Percentiles rank a stretch among this genome's conserved stretches.
Evolutionary conservation across 345 rosid genomes (phyloP).

Genomic region (Hirschfeldia incana): DNA sequence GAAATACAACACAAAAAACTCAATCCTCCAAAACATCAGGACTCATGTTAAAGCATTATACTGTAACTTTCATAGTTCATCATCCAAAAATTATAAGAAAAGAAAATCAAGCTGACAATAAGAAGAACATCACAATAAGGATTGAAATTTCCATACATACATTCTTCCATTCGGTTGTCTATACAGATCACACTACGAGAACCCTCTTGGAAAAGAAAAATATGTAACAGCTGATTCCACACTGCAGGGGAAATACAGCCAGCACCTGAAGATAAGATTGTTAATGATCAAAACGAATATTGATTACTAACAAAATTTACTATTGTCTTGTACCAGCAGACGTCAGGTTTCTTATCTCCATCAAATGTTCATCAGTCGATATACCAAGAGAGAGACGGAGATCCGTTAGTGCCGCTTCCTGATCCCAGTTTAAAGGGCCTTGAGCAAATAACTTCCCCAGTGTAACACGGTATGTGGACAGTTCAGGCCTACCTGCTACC

Average conservation of each 20-base stretch:
- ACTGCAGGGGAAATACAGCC: conserved; percentile 30
- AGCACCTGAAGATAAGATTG: conserved; percentile 35
- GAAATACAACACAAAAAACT: neutral
- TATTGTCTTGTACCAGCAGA: conserved; percentile 46
- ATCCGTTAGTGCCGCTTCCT: conserved; percentile 72
- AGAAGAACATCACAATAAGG: conserved; percentile 3
- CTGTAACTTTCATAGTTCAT: conserved; percentile 1
- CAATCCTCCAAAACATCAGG: neutral
- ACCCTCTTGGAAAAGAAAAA: conserved; percentile 31
- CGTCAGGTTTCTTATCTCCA: conserved; percentile 62
- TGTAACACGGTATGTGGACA: conserved; percentile 56
- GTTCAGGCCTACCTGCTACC: conserved; percentile 46
- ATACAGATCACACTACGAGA: conserved; percentile 25
- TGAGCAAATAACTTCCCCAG: conserved; percentile 61
- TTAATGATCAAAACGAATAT: conserved; percentile 19
- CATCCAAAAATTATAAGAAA: conserved; percentile 21
- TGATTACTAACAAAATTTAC: conserved; percentile 38
- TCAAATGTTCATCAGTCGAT: conserved; percentile 76
- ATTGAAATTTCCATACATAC: conserved; percentile 31
- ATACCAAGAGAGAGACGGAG: conserved; percentile 67
- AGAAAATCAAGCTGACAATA: neutral
- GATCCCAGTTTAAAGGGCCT: conserved; percentile 78
- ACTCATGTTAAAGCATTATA: neutral
- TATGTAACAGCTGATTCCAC: conserved; percentile 29
- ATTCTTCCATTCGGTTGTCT: conserved; percentile 24